Percentiles rank a stretch among this genome's conserved stretches.
These are phyloP conservation scores for Candida verbasci DNA, from an alignment of 805 yeast species.

Conservation along the genomic window DNA sequence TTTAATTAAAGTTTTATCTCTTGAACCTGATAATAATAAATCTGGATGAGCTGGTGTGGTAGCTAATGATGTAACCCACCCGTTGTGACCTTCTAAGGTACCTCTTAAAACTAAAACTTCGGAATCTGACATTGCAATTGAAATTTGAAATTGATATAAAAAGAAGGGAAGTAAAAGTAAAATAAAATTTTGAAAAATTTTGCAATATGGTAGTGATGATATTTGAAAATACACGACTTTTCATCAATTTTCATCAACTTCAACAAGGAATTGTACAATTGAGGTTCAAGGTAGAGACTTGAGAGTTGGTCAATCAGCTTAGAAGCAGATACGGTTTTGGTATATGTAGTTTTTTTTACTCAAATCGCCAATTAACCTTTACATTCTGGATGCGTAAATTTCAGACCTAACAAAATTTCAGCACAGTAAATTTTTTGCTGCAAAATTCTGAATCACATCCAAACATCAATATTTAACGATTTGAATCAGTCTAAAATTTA, in stretches of 20 bases:
- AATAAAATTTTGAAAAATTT: not conserved
- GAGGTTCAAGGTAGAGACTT: no score
- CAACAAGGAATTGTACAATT: no score
- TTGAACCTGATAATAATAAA: slow-evolving; percentile 94
- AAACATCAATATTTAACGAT: not conserved
- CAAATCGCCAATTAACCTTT: no score
- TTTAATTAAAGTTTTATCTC: slow-evolving; percentile 97
- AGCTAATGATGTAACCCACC: slow-evolving; percentile 98
- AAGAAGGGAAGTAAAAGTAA: not conserved
- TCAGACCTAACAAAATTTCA: slow-evolving; percentile 3
- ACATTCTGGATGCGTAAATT: slow-evolving; percentile 1
- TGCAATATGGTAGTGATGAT: not conserved
- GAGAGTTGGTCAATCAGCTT: no score
- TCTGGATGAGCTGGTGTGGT: slow-evolving; percentile 98
- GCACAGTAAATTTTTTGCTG: slow-evolving; percentile 4
- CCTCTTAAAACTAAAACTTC: slow-evolving; percentile 99
- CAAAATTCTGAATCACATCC: slow-evolving; percentile 1
- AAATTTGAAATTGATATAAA: slow-evolving; percentile 1
- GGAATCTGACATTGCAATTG: slow-evolving; percentile 60
- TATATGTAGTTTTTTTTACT: no score
- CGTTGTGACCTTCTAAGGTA: slow-evolving; percentile 85
- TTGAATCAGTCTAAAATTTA: slow-evolving; percentile 1
- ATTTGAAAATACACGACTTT: slow-evolving; percentile 1
- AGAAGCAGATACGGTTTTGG: no score
- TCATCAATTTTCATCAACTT: no score